Conservation (phyloP, 345 rosid species). For the Hibiscus trionum region DNA sequence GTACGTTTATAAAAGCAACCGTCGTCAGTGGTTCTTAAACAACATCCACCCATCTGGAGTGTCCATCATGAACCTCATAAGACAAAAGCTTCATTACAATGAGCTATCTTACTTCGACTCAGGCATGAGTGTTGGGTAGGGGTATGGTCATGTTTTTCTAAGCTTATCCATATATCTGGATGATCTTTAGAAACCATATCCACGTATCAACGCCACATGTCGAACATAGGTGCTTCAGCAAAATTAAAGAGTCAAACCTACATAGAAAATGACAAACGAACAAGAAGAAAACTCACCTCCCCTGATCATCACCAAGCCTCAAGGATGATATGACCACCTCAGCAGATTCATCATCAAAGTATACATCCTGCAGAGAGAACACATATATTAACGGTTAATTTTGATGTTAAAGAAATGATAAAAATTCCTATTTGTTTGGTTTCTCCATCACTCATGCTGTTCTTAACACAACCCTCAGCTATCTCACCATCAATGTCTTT, state of each 20-base stretch:
- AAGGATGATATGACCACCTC: conserved; percentile 90
- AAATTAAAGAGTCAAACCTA: background rate
- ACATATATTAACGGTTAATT: background rate
- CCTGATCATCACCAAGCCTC: conserved; percentile 94
- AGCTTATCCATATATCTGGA: background rate
- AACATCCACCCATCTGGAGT: background rate
- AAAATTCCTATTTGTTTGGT: background rate
- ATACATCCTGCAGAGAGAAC: conserved; percentile 54
- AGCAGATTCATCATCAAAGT: conserved; percentile 44
- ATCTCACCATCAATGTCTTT: background rate
- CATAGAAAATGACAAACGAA: background rate
- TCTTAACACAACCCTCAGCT: background rate
- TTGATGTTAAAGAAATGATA: background rate
- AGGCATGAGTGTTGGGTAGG: background rate
- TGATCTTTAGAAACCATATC: background rate
- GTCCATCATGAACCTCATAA: background rate
- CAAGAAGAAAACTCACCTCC: conserved; percentile 46
- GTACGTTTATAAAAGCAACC: background rate
- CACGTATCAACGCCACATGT: background rate
- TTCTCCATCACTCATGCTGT: background rate
- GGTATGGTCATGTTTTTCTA: background rate
- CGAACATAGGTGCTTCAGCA: background rate
- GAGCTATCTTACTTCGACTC: background rate
- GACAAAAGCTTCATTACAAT: background rate
- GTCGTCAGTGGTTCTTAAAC: background rate